Percentiles rank a stretch among this genome's conserved stretches.
phyloP scores from a whole-genome alignment of 169 alveolate species.

The Plasmodium reichenowi region DNA sequence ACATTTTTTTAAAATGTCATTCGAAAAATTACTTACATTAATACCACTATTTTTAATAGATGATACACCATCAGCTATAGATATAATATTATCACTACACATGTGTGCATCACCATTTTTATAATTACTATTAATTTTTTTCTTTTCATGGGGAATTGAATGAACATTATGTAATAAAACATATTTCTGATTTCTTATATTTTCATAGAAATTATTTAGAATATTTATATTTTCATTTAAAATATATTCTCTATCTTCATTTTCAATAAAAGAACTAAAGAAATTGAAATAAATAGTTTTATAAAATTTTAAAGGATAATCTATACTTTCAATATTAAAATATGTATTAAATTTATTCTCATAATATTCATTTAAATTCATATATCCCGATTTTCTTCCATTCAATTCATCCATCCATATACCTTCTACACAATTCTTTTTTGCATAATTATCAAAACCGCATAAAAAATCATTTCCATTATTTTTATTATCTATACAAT shows the following conservation, averaged over 20 bases:
- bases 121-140: constrained; percentile 38
- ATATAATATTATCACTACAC: constrained; percentile 70
- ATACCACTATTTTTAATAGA: constrained; percentile 68
- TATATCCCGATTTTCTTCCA: background rate
- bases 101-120: constrained; percentile 71
- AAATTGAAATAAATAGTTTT: constrained; percentile 39
- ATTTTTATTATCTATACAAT: constrained; percentile 15
- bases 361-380: constrained; percentile 53
- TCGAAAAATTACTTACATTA: constrained; percentile 73
- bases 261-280: constrained; percentile 36
- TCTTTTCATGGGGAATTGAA: constrained; percentile 48
- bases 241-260: constrained; percentile 17
- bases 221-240: constrained; percentile 26
- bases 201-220: constrained; percentile 21
- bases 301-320: constrained; percentile 34
- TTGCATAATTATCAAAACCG: constrained; percentile 42
- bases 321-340: constrained; percentile 51
- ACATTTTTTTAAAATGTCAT: constrained; percentile 73
- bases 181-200: constrained; percentile 29
- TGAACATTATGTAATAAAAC: constrained; percentile 56
- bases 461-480: constrained; percentile 47
- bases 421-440: constrained; percentile 27
- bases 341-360: constrained; percentile 57
- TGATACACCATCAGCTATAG: constrained; percentile 75
- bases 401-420: background rate